These are phyloP conservation scores for Cutaneotrichosporon mucoides DNA, from an alignment of 1,284 basidiomycete genomes.

Conservation along the genomic window DNA sequence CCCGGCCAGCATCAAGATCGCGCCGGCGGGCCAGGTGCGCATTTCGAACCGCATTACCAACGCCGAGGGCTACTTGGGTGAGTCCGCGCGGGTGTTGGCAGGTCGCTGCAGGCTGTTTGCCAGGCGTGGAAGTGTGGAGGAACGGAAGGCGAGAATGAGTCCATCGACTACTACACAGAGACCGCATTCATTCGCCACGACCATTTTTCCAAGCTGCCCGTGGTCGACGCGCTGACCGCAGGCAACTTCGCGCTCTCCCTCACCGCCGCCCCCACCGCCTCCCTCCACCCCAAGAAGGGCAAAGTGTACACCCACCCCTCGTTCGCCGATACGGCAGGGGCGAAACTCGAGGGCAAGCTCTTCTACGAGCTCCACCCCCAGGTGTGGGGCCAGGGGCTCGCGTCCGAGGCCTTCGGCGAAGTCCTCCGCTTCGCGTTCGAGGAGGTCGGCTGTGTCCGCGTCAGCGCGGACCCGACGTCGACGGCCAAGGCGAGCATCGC, in stretches of 20 bases:
- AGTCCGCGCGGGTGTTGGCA: slow-evolving; percentile 6
- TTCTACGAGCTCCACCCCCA: slow-evolving; percentile 49
- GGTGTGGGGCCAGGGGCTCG: slow-evolving; percentile 43
- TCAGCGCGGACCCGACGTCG: slow-evolving; percentile 36
- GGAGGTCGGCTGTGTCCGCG: slow-evolving; percentile 33
- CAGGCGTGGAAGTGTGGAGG: background rate
- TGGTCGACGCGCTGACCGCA: too few relatives aligned
- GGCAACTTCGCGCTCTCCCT: slow-evolving; percentile 43
- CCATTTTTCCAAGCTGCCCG: too few relatives aligned
- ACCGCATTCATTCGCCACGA: too few relatives aligned
- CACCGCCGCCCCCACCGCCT: background rate
- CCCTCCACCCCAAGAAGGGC: slow-evolving; percentile 8
- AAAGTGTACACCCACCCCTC: slow-evolving; percentile 29
- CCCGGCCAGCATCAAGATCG: slow-evolving; percentile 17
- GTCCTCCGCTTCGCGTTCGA: slow-evolving; percentile 45
- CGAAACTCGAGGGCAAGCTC: slow-evolving; percentile 29
- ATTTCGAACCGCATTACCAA: slow-evolving; percentile 30
- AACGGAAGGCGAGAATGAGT: background rate
- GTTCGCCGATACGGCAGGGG: slow-evolving; percentile 15
- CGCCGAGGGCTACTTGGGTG: slow-evolving; percentile 42
- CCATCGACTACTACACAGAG: too few relatives aligned
- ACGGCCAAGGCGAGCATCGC: slow-evolving; percentile 39
- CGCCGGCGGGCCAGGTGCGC: slow-evolving; percentile 22
- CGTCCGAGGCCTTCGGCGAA: slow-evolving; percentile 45
- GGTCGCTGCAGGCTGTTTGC: too few relatives aligned